Evolutionary conservation across 345 rosid genomes (phyloP).

Genomic region (Nephelium lappaceum): DNA sequence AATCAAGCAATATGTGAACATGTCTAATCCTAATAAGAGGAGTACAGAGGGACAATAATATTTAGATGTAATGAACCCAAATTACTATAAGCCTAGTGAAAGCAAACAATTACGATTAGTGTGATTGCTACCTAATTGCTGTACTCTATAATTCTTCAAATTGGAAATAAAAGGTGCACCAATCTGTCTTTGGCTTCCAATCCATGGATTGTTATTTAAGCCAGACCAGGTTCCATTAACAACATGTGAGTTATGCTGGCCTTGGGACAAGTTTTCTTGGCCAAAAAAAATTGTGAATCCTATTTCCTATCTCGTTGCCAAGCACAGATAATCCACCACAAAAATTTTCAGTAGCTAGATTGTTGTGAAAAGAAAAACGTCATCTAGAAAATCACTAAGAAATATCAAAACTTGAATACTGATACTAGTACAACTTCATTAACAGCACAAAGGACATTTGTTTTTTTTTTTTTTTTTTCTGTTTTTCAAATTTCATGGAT

Average conservation of each 20-base stretch:
- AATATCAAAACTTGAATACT: slow-evolving; percentile 19
- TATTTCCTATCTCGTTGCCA: slow-evolving; percentile 95
- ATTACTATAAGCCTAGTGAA: slow-evolving; percentile 13
- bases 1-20: slow-evolving; percentile 3
- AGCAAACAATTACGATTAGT: slow-evolving; percentile 8
- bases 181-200: slow-evolving; percentile 63
- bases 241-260: slow-evolving; percentile 62
- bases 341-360: slow-evolving; percentile 35
- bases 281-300: slow-evolving; percentile 86
- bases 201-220: slow-evolving; percentile 55
- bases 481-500: neutral
- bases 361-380: slow-evolving; percentile 26
- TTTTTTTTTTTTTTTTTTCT: neutral
- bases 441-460: neutral
- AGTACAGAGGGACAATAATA: neutral
- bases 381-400: slow-evolving; percentile 30
- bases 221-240: slow-evolving; percentile 57
- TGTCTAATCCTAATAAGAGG: neutral
- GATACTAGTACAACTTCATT: slow-evolving; percentile 12
- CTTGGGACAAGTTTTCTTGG: slow-evolving; percentile 68
- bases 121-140: slow-evolving; percentile 62
- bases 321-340: slow-evolving; percentile 70
- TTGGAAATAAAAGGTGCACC: slow-evolving; percentile 53
- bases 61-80: neutral
- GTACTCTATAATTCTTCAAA: slow-evolving; percentile 55